Evolutionary conservation across 1,284 basidiomycete species (phyloP).

Genomic region (Peniophora sp.): DNA sequence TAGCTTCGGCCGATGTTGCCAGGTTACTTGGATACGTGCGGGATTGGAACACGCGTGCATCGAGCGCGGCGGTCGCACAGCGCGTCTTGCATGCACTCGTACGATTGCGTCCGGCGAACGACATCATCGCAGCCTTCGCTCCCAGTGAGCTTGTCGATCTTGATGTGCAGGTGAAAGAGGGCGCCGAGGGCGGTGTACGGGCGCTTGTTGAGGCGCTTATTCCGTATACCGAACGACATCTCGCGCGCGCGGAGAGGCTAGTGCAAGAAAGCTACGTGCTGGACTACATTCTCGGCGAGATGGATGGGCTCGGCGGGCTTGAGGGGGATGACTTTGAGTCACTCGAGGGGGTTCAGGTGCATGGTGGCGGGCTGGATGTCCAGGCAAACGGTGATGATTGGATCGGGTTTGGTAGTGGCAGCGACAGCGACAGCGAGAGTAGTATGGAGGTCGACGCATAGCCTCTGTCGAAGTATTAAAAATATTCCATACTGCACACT

Average conservation of each 20-base stretch:
- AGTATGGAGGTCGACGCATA: too few relatives aligned
- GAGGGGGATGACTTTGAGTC: constrained; percentile 24
- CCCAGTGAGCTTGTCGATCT: constrained; percentile 17
- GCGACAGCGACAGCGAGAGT: too few relatives aligned
- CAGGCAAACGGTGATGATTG: too few relatives aligned
- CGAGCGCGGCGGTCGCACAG: constrained; percentile 85
- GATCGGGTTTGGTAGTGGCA: too few relatives aligned
- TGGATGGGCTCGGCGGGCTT: constrained; percentile 75
- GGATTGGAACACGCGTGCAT: constrained; percentile 91
- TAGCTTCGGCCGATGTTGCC: constrained; percentile 69
- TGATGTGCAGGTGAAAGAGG: constrained; percentile 23
- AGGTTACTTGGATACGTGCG: constrained; percentile 79
- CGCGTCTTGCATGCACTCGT: constrained; percentile 77
- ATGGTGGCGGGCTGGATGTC: too few relatives aligned
- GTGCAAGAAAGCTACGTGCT: constrained; percentile 92
- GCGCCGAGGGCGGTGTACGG: constrained; percentile 35
- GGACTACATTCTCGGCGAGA: constrained; percentile 87
- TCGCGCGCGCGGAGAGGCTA: constrained; percentile 76
- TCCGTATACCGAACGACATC: constrained; percentile 92
- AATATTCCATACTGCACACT: too few relatives aligned
- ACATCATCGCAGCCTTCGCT: constrained; percentile 67
- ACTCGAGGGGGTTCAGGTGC: too few relatives aligned
- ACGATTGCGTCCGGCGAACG: constrained; percentile 65
- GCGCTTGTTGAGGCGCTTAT: constrained; percentile 82
- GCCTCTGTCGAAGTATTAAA: too few relatives aligned